A percentile compares a stretch with the other conserved stretches of the same genome.
Conservation (phyloP, 768 basidiomycete species). For the Cystofilobasidium macerans region DNA sequence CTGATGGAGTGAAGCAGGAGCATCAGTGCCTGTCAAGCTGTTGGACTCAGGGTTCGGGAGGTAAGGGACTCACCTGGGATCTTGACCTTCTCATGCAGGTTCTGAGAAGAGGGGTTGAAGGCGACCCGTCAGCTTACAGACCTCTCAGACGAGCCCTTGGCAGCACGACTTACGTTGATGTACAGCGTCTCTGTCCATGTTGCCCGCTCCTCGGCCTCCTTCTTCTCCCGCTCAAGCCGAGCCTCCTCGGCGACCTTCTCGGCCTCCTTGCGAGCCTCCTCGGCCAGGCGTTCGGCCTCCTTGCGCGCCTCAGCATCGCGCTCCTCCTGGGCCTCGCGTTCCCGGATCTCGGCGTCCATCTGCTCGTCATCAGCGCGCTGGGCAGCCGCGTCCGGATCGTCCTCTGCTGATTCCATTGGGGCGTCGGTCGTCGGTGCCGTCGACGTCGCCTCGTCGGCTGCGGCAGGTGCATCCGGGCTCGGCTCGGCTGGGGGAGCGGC, state of each 20-base stretch:
- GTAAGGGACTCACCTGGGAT: constrained; percentile 35
- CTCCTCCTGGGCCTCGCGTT: constrained; percentile 9
- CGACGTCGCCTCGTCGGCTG: no score
- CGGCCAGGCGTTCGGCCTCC: constrained; percentile 10
- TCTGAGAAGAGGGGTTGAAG: no score
- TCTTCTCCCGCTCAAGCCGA: constrained; percentile 12
- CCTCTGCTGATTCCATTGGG: background rate
- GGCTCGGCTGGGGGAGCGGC: background rate
- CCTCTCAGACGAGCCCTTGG: no score
- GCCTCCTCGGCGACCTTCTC: constrained; percentile 19
- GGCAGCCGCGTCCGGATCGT: background rate
- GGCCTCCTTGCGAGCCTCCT: background rate
- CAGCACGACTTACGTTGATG: constrained; percentile 44
- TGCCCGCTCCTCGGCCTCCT: constrained; percentile 30
- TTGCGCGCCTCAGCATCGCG: constrained; percentile 10
- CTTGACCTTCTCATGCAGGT: constrained; percentile 89
- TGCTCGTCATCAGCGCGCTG: background rate
- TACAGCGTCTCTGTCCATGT: constrained; percentile 72
- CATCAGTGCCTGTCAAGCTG: no score
- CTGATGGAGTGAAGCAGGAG: constrained; percentile 39
- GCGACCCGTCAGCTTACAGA: no score
- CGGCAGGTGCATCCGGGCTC: background rate
- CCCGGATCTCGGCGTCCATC: constrained; percentile 6
- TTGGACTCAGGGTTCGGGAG: background rate
- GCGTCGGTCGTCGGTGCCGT: background rate